Percentiles rank a stretch among this genome's conserved stretches.
Evolutionary conservation across 2,329 filamentous ascomycete genomes (phyloP).

Genomic region (Paraphoma chrysanthemicola): DNA sequence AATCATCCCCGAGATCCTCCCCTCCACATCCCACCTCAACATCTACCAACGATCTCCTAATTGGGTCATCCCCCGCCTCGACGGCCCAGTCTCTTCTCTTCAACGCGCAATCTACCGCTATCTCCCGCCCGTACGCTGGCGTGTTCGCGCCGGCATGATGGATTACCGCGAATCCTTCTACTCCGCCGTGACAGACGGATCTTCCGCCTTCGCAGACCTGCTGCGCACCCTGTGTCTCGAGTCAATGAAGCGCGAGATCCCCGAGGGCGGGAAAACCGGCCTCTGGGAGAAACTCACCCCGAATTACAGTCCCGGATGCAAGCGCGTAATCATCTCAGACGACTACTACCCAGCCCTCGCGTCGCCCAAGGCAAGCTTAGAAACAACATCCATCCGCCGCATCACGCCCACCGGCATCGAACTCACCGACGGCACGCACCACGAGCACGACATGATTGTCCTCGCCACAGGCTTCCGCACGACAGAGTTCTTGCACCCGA

Average conservation of each 20-base stretch:
- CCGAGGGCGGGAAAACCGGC: slow-evolving; percentile 52
- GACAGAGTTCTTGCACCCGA: slow-evolving; percentile 65
- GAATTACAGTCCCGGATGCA: slow-evolving; percentile 62
- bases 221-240: slow-evolving; percentile 47
- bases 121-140: slow-evolving; percentile 58
- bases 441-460: slow-evolving; percentile 63
- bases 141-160: slow-evolving; percentile 61
- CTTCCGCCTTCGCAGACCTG: slow-evolving; percentile 50
- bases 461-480: slow-evolving; percentile 67
- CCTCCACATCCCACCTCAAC: slow-evolving; percentile 57
- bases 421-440: slow-evolving; percentile 49
- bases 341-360: slow-evolving; percentile 63
- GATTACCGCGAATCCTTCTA: slow-evolving; percentile 60
- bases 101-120: slow-evolving; percentile 56
- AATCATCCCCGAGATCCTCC: slow-evolving; percentile 64
- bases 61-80: slow-evolving; percentile 63
- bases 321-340: slow-evolving; percentile 61
- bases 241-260: slow-evolving; percentile 56
- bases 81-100: slow-evolving; percentile 54
- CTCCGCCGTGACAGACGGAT: slow-evolving; percentile 52
- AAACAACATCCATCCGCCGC: slow-evolving; percentile 57
- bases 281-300: slow-evolving; percentile 62
- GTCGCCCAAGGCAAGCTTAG: slow-evolving; percentile 57
- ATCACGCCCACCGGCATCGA: slow-evolving; percentile 58
- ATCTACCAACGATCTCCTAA: slow-evolving; percentile 67